Conservation (phyloP, 805 yeast genomes). For the Barnettozyma siamensis region DNA sequence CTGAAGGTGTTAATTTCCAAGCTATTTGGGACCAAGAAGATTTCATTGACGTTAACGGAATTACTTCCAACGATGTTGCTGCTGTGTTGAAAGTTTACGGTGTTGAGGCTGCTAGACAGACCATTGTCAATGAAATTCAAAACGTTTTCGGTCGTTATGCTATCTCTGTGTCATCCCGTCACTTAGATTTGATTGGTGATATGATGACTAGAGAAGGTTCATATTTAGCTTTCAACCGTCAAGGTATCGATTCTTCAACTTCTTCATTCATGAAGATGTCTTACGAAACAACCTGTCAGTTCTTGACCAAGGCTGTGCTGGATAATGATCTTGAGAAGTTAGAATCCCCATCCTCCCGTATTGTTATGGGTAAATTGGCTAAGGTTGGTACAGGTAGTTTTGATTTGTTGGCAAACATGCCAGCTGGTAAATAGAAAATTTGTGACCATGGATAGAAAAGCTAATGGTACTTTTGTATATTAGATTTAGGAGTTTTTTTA, state of each 20-base stretch:
- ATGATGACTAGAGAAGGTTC: slow-evolving; percentile 99
- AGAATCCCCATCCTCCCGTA: slow-evolving; percentile 88
- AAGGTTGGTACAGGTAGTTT: slow-evolving; percentile 96
- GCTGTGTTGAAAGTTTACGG: slow-evolving; percentile 91
- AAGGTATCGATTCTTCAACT: slow-evolving; percentile 93
- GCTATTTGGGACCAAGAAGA: slow-evolving; percentile 99
- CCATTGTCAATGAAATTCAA: slow-evolving; percentile 92
- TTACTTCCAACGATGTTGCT: slow-evolving; percentile 87
- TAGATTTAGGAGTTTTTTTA: background rate
- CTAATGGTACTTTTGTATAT: slow-evolving; percentile 1
- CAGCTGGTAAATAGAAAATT: slow-evolving; percentile 6
- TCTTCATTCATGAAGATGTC: slow-evolving; percentile 99
- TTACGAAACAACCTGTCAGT: slow-evolving; percentile 96
- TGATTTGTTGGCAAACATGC: slow-evolving; percentile 55
- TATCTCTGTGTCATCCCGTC: slow-evolving; percentile 86
- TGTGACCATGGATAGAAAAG: background rate
- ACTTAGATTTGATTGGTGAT: slow-evolving; percentile 94
- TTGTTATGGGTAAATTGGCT: slow-evolving; percentile 86
- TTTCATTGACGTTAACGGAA: slow-evolving; percentile 83
- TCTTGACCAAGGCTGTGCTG: slow-evolving; percentile 91
- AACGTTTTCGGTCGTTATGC: slow-evolving; percentile 96
- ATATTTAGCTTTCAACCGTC: slow-evolving; percentile 94
- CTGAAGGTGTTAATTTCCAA: slow-evolving; percentile 97
- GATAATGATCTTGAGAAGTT: slow-evolving; percentile 85
- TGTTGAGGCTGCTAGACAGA: slow-evolving; percentile 98